Evolutionary conservation across 1,284 basidiomycete species (phyloP), one percentile per base, ranked within the genome.

Genomic region (Puccinia brachypodii): DNA sequence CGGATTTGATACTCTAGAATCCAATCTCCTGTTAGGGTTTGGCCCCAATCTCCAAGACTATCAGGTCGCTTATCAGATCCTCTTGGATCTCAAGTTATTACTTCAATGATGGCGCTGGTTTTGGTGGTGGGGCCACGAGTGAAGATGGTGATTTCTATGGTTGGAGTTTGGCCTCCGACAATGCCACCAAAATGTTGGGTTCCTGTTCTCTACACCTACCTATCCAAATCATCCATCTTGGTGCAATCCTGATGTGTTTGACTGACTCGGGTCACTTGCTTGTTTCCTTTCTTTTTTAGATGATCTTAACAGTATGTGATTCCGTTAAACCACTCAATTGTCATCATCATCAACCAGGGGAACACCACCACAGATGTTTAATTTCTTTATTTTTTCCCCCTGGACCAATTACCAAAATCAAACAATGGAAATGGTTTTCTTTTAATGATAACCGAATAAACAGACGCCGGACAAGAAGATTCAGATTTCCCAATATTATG

Each of bases 1-100:
- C 79, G 97, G 97, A 0, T 94, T 98, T 86, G 97, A 99, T 88
- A 99, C 97, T 2, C 97, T 99, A 84, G 92, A 93, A 9, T 97
- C 97, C 62, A 99, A 99, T 87, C 88, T 99, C 62, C 90, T 98
- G 89, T 91, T 99, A 33, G 97, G 97, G 1, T 94, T 98, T 87
- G 90, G 92, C 81, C 96, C 97, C 4, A 97, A 99, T 87, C 94
- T 97, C 87, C 90, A 97, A 47, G 92, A 92, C 66, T 99, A 99
- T 88, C 94, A 93, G 84, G 90, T 99, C 81, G 96, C 96, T 0
- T 92, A 89, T 8, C 95, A 93, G 53, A 98, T 99, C 83, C 86
- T 99, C 84, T 90, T 91, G 11, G 96, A 99, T 87, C 88, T 99
- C 7, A 93, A 93, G 13, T 31, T 81, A n/a, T n/a, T n/a, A n/a